Conservation (phyloP, 352 stramenopile genomes). For the Pythium coloratum region DNA sequence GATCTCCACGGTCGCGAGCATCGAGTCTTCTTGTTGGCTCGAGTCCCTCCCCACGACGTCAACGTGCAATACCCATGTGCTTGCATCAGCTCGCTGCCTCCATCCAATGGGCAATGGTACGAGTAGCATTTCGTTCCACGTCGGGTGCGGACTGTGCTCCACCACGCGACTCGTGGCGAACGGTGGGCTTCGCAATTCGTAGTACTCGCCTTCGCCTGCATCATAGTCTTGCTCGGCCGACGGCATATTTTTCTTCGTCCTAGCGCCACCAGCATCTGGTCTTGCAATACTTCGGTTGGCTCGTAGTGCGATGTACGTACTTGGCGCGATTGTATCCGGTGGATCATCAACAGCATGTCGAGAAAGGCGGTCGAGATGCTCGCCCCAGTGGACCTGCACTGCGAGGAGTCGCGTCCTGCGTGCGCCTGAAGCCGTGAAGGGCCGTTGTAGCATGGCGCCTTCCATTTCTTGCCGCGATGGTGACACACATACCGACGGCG, state of each 20-base stretch:
- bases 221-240: constrained; percentile 17
- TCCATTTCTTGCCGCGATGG: constrained; percentile 8
- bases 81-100: constrained; percentile 20
- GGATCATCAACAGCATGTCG: not conserved
- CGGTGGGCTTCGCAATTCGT: constrained; percentile 52
- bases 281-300: not conserved
- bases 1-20: constrained; percentile 24
- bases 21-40: constrained; percentile 66
- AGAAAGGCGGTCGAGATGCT: constrained; percentile 33
- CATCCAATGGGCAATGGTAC: constrained; percentile 52
- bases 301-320: constrained; percentile 26
- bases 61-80: constrained; percentile 37
- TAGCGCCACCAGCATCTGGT: not conserved
- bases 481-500: constrained; percentile 37
- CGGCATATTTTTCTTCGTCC: not conserved
- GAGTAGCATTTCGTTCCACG: constrained; percentile 74
- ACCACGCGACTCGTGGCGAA: constrained; percentile 68
- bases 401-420: constrained; percentile 42
- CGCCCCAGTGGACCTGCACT: constrained; percentile 56
- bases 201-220: constrained; percentile 24
- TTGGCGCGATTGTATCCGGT: not conserved
- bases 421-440: constrained; percentile 49
- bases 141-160: constrained; percentile 32
- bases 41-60: constrained; percentile 61
- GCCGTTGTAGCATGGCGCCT: constrained; percentile 21